phyloP scores from a whole-genome alignment of 2,329 filamentous ascomycete genomes.

The Alternaria infectoria region DNA sequence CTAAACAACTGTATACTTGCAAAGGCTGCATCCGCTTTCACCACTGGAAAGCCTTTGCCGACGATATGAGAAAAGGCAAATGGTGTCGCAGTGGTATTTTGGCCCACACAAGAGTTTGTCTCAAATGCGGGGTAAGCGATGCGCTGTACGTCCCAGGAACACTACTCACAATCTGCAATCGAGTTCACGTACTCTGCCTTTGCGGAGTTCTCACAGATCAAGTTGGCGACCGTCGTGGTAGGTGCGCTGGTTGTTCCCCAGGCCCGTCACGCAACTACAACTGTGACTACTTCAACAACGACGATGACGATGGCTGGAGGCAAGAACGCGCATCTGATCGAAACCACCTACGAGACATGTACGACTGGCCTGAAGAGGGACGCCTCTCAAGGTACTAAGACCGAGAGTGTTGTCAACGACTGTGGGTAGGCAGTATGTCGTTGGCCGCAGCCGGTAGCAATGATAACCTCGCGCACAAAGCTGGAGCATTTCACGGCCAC shows the following conservation, averaged over 20 bases:
- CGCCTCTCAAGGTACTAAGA: not conserved
- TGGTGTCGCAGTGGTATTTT: slow-evolving; percentile 27
- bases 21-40: slow-evolving; percentile 28
- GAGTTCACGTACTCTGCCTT: slow-evolving; percentile 23
- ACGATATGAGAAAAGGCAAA: slow-evolving; percentile 40
- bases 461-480: not conserved
- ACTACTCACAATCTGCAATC: slow-evolving; percentile 27
- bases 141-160: slow-evolving; percentile 28
- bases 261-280: not conserved
- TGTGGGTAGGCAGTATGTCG: not conserved
- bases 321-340: slow-evolving; percentile 13
- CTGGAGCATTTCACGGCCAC: not conserved
- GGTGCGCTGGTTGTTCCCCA: slow-evolving; percentile 22
- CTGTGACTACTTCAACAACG: slow-evolving; percentile 5
- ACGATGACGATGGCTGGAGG: slow-evolving; percentile 22
- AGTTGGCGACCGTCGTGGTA: slow-evolving; percentile 9
- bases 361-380: slow-evolving; percentile 22
- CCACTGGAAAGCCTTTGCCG: slow-evolving; percentile 28
- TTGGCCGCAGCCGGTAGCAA: not conserved
- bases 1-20: slow-evolving; percentile 30
- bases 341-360: slow-evolving; percentile 23
- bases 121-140: slow-evolving; percentile 32
- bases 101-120: slow-evolving; percentile 33
- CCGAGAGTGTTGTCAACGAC: not conserved
- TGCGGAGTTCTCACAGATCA: slow-evolving; percentile 30